These are phyloP conservation scores for Gloeostereum incarnatum DNA, from an alignment of 768 basidiomycete genomes.

Conservation along the genomic window DNA sequence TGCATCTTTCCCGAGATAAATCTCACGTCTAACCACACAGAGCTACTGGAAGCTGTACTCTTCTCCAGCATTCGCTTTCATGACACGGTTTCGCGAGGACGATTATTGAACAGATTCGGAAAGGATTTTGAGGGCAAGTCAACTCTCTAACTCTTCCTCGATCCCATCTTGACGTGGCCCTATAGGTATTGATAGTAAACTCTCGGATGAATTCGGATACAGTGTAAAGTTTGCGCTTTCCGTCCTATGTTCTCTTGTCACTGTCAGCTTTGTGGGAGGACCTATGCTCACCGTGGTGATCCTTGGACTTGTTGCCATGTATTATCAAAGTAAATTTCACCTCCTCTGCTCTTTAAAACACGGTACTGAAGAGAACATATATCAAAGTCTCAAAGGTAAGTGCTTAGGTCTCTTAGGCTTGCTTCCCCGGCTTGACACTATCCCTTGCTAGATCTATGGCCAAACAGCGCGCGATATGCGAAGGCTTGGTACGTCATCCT, in stretches of 20 bases:
- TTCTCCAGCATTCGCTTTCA: conserved; percentile 91
- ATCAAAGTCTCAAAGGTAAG: too few relatives aligned
- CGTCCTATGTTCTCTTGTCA: conserved; percentile 58
- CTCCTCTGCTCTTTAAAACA: neutral
- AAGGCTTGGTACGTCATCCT: conserved; percentile 43
- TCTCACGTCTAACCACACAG: conserved; percentile 13
- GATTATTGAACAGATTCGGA: conserved; percentile 76
- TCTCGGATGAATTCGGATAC: conserved; percentile 81
- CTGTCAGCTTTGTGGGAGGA: conserved; percentile 75
- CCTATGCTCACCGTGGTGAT: conserved; percentile 59
- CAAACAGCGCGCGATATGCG: conserved; percentile 87
- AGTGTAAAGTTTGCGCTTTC: conserved; percentile 65
- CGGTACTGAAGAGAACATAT: neutral
- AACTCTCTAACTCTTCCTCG: neutral
- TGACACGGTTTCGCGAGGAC: conserved; percentile 82
- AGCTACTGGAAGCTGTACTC: conserved; percentile 68
- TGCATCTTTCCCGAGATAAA: neutral
- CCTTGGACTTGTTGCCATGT: conserved; percentile 45
- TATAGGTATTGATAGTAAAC: conserved; percentile 68
- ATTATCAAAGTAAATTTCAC: too few relatives aligned
- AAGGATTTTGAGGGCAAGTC: conserved; percentile 78
- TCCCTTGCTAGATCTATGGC: conserved; percentile 56
- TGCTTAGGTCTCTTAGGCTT: too few relatives aligned
- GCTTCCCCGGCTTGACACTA: too few relatives aligned
- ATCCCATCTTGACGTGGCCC: conserved; percentile 9